A percentile compares a stretch with the other conserved stretches of the same genome.
Conservation (phyloP, 768 basidiomycete species). For the Suillus fuscotomentosus region DNA sequence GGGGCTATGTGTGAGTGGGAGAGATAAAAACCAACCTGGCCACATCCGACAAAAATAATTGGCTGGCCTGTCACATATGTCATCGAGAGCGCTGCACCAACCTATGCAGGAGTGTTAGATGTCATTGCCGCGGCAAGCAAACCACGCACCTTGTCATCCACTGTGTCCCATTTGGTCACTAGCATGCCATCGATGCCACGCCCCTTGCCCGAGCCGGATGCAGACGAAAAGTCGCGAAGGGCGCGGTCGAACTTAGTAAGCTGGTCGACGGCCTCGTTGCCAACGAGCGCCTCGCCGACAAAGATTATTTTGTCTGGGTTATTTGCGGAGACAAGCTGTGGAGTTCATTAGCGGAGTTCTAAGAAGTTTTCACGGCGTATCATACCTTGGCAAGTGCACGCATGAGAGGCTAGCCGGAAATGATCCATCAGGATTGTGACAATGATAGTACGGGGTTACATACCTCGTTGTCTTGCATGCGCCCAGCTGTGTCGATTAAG, state of each 20-base stretch:
- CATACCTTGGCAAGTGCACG: conserved; percentile 90
- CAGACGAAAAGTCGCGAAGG: conserved; percentile 86
- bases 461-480: conserved; percentile 99
- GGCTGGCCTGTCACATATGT: conserved; percentile 99
- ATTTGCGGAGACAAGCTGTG: conserved; percentile 86
- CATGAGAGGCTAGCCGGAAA: conserved; percentile 77
- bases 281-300: conserved; percentile 96
- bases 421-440: conserved; percentile 6
- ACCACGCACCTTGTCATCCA: conserved; percentile 83
- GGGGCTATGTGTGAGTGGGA: too few relatives aligned
- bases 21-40: conserved; percentile 61
- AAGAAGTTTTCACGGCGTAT: not conserved
- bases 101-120: conserved; percentile 44
- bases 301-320: conserved; percentile 97
- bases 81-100: conserved; percentile 98
- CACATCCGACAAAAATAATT: conserved; percentile 97
- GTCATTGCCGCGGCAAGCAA: not conserved
- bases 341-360: not conserved
- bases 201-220: conserved; percentile 56
- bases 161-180: conserved; percentile 99
- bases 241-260: conserved; percentile 95
- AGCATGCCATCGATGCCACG: conserved; percentile 98
- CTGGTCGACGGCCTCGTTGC: conserved; percentile 99
- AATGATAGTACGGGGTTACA: conserved; percentile 11
- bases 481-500: conserved; percentile 94